Base-by-base conservation (phyloP, 345 rosid species). In the Diplotaxis tenuifolia region DNA sequence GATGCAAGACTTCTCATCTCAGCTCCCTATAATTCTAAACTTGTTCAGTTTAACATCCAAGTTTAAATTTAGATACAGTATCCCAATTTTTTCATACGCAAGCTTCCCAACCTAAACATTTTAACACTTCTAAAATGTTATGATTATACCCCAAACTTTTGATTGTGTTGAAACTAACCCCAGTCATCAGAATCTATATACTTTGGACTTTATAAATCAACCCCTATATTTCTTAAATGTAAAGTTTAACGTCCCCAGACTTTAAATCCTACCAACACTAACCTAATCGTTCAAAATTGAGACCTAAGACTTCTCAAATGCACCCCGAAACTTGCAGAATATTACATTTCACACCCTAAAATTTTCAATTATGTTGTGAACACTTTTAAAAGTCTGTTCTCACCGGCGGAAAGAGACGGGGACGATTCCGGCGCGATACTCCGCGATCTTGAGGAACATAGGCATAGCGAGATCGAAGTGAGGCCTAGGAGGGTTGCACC, bases 371-470 rank as follows among this genome's bases (percentile, higher is more conserved):
- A 36, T 20, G 1, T 20, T 9, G 1, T 10, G 4, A 54, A 11
- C 15, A 55, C 31, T 12, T 5, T 1, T 21, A 53, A 21, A 22
- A 9, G 14, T 21, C 2, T 52, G 10, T 25, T 40, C 70, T 68
- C 67, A 91, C 97, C 97, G 85, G 84, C 97, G 96, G 80, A 83
- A 88, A 49, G 86, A 52, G 47, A 86, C 88, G 36, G 93, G 93
- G 60, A 88, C 93, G 4, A 86, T 88, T 5, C 93, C 91, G 36
- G 93, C 93, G 0, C 86, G 85, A 76, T 88, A 88, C 80, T 88
- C 82, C 1, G 93, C 93, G 45, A 88, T 85, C 79, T 86, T 86
- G 10, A 86, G 90, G 78, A 88, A 88, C 86, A 86, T 81, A 15
- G 93, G 93, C 91, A 86, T 86, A 40, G 93, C 87, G 3, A 88